These are phyloP conservation scores for Ambrosiella xylebori DNA, from an alignment of 2,329 filamentous ascomycete species.

Conservation along the genomic window DNA sequence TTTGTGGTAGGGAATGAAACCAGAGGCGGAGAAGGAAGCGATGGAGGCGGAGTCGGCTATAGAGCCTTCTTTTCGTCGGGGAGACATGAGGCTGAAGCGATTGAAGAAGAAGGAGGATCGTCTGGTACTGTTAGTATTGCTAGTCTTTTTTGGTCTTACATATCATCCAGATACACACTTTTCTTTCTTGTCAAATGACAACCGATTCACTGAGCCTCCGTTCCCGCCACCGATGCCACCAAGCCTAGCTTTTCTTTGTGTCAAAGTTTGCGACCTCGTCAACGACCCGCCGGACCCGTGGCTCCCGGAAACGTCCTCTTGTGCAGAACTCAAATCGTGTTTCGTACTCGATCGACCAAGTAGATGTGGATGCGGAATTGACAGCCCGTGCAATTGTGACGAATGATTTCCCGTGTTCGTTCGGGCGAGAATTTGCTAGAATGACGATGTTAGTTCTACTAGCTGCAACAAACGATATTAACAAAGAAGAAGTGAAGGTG, in stretches of 20 bases:
- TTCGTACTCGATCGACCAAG: neutral
- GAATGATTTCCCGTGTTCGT: conserved; percentile 4
- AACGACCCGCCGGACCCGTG: neutral
- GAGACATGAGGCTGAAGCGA: conserved; percentile 47
- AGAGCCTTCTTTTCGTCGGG: conserved; percentile 8
- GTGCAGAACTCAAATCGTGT: neutral
- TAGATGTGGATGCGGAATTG: conserved; percentile 1
- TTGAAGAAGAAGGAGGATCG: conserved; percentile 85
- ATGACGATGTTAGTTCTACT: neutral
- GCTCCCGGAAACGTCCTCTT: neutral
- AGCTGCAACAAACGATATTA: neutral
- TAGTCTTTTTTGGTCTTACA: neutral
- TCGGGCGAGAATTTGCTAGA: conserved; percentile 8
- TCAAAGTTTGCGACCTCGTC: neutral
- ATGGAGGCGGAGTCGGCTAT: conserved; percentile 24
- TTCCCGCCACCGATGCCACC: neutral
- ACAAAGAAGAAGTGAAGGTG: neutral
- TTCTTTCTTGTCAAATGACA: conserved; percentile 27
- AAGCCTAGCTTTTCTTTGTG: neutral
- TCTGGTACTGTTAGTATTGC: conserved; percentile 26
- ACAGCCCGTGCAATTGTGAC: neutral
- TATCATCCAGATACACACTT: conserved; percentile 33
- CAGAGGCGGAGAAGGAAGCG: conserved; percentile 19
- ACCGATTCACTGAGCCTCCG: neutral
- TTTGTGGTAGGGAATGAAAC: conserved; percentile 74